Evolutionary conservation across 2,329 filamentous ascomycete genomes (phyloP), one percentile per base, ranked within the genome.

Genomic region (Pseudopithomyces chartarum): DNA sequence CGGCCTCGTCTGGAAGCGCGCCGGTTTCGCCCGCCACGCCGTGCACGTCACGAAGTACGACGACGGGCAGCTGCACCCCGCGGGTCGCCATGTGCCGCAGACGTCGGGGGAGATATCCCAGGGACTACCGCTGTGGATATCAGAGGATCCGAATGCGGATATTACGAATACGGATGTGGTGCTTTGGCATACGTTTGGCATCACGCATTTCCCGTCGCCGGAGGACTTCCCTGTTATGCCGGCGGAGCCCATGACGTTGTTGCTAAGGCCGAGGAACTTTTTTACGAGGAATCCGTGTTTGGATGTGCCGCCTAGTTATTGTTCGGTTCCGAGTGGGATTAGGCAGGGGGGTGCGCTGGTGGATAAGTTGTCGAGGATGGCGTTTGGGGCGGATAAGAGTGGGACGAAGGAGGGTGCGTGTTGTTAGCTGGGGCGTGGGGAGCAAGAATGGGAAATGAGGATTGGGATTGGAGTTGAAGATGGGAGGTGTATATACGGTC

Each of bases 171-270:
- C 87, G 0, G 91, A 97, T 72, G 79, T 97, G 29, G 92, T 97
- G 1, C 84, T 97, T 15, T 97, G 92, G 92, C 92, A 97, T 78
- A 96, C 92, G 0, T 97, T 97, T 69, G 93, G 93, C 34, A 82
- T 97, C 34, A 94, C 90, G 0, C 93, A 97, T 73, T 94, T 97
- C 80, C 92, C 93, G 0, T 81, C 90, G 0, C 92, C 92, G 0
- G 93, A 97, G 73, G 93, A 97, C 76, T 97, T 91, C 80, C 93
- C 93, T 29, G 83, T 97, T 65, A 97, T 97, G 92, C 92, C 92
- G 0, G 90, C 86, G 39, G 76, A 81, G 80, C 90, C 91, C 0
- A 93, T 97, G 84, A 91, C 87, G 1, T 79, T 96, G 64, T 82
- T 96, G 34, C 80, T 96, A 39, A 81, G 91, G 32, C 92, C 92